phyloP scores from a whole-genome alignment of 208 protist genomes.

The Herpetomonas samuelpessoai region DNA sequence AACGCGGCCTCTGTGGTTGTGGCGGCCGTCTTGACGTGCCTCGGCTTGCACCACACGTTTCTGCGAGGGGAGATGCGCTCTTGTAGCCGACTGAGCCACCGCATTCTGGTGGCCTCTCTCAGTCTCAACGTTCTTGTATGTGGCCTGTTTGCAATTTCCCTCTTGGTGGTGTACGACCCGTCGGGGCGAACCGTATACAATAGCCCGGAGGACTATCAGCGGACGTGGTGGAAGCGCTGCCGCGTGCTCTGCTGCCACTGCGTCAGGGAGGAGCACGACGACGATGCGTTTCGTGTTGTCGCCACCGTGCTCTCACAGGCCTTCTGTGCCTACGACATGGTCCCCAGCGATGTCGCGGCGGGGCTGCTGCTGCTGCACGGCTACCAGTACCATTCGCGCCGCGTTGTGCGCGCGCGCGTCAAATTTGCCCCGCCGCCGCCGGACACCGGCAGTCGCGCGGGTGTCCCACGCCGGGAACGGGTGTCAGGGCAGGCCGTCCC shows the following conservation, averaged over 20 bases:
- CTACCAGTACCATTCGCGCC: constrained; percentile 45
- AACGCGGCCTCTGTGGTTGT: constrained; percentile 17
- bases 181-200: constrained; percentile 32
- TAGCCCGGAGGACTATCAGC: constrained; percentile 55
- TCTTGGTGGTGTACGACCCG: constrained; percentile 54
- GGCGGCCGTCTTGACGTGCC: constrained; percentile 22
- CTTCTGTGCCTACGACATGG: constrained; percentile 84
- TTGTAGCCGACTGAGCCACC: constrained; percentile 18
- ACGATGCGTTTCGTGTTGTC: constrained; percentile 56
- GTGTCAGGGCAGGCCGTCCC: constrained; percentile 50
- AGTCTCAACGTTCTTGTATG: constrained; percentile 33
- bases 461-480: constrained; percentile 24
- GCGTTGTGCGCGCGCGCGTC: constrained; percentile 21
- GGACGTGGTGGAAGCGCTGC: constrained; percentile 60
- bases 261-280: constrained; percentile 12
- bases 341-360: constrained; percentile 80
- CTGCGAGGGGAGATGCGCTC: constrained; percentile 22
- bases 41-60: constrained; percentile 37
- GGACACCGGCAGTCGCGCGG: constrained; percentile 7
- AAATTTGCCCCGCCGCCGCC: constrained; percentile 27
- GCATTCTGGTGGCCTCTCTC: constrained; percentile 33
- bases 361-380: constrained; percentile 81
- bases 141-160: constrained; percentile 27
- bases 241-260: constrained; percentile 59
- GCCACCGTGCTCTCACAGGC: constrained; percentile 60